Evolutionary conservation across 2,329 filamentous ascomycete species (phyloP), one percentile per base, ranked within the genome.

Genomic region (Dothidotthia symphoricarpi): DNA sequence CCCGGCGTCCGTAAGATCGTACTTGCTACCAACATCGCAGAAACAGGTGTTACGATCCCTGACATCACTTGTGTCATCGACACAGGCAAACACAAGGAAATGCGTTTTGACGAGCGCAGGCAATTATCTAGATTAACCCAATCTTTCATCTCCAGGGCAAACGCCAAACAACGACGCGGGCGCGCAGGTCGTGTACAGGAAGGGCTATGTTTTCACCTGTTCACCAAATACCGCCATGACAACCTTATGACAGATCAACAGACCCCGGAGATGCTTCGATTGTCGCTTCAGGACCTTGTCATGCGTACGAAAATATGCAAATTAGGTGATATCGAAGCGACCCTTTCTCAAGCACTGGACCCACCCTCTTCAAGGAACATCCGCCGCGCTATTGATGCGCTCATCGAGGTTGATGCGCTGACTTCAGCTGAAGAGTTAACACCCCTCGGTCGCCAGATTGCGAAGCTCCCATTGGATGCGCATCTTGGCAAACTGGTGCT

Each of bases 251-350:
- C 83, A 34, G 89, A 95, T 45, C 88, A 96, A 60, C 93, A 97
- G 69, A 95, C 88, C 0, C 94, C 93, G 0, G 93, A 98, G 66
- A 95, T 98, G 82, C 80, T 98, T 27, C 85, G 93, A 1, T 74
- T 98, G 3, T 96, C 93, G 0, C 73, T 98, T 9, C 93, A 98
- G 66, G 93, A 98, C 59, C 75, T 98, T 9, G 89, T 95, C 4
- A 90, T 98, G 63, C 83, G 93, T 7, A 90, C 97, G 50, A 98
- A 98, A 69, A 95, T 96, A 30, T 98, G 91, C 74, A 95, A 94
- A 59, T 79, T 98, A 28, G 93, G 93, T 9, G 85, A 88, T 27
- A 95, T 97, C 36, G 91, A 97, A 62, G 81, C 91, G 53, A 96
- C 90, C 0, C 75, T 98, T 8, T 80, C 85, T 15, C 82, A 90